Conservation (phyloP, 148 eudicot species). For the Cornus florida region DNA sequence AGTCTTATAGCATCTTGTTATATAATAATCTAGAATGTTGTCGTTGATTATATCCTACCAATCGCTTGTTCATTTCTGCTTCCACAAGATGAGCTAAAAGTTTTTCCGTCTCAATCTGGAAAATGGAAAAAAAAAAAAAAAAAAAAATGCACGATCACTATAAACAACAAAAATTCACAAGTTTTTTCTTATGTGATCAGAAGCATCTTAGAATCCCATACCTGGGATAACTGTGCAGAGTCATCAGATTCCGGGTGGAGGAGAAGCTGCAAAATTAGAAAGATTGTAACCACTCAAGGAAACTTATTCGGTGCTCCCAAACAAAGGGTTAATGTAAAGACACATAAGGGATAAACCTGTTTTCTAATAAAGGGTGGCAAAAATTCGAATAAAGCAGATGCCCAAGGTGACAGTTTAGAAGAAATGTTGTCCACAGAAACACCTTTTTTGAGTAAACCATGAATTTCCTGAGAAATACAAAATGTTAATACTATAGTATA, state of each 20-base stretch:
- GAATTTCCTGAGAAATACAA: constrained; percentile 79
- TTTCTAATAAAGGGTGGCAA: constrained; percentile 83
- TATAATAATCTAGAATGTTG: too few relatives aligned
- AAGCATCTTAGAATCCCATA: constrained; percentile 26
- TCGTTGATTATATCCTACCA: constrained; percentile 34
- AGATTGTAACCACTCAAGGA: neutral
- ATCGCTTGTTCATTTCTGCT: constrained; percentile 87
- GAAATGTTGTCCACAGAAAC: constrained; percentile 74
- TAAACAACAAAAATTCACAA: neutral
- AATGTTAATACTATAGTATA: constrained; percentile 10
- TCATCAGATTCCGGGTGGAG: constrained; percentile 98
- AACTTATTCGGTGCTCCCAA: too few relatives aligned
- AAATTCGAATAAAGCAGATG: constrained; percentile 92
- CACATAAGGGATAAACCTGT: constrained; percentile 51
- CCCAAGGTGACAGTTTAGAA: constrained; percentile 95
- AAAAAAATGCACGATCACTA: neutral
- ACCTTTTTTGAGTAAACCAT: constrained; percentile 73
- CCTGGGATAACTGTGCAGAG: constrained; percentile 99
- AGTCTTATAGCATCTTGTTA: too few relatives aligned
- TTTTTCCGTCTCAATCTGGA: constrained; percentile 98
- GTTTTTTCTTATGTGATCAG: neutral
- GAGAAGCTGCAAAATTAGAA: constrained; percentile 58
- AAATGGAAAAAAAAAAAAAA: constrained; percentile 8
- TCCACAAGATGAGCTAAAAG: constrained; percentile 93
- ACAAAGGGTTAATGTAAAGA: neutral